Conservation (phyloP, 2,329 filamentous ascomycete genomes). For the Trichophyton equinum region DNA sequence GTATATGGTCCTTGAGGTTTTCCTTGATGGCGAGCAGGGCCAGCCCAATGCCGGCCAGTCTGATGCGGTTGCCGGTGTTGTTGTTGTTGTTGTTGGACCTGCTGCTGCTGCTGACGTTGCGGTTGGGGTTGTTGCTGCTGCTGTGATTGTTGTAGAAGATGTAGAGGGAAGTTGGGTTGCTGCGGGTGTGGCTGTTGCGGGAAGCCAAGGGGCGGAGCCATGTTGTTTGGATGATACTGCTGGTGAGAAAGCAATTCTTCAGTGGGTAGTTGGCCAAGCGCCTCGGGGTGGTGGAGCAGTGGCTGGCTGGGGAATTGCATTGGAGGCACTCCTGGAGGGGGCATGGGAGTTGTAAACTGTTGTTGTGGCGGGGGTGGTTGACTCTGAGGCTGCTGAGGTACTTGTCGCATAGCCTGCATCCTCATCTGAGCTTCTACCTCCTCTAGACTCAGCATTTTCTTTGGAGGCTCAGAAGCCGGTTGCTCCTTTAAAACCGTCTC, state of each 20-base stretch:
- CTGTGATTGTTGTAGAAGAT: slow-evolving; percentile 24
- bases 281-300: slow-evolving; percentile 5
- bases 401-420: slow-evolving; percentile 16
- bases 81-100: slow-evolving; percentile 46
- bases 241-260: slow-evolving; percentile 41
- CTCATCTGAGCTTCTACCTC: slow-evolving; percentile 94
- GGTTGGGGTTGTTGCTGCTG: slow-evolving; percentile 31
- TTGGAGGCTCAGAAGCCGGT: slow-evolving; percentile 29
- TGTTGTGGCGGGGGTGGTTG: slow-evolving; percentile 16
- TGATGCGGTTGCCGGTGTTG: slow-evolving; percentile 53
- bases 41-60: slow-evolving; percentile 26
- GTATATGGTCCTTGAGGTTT: slow-evolving; percentile 24
- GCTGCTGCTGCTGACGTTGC: slow-evolving; percentile 47
- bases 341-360: not conserved
- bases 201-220: slow-evolving; percentile 26
- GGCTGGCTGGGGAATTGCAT: slow-evolving; percentile 11
- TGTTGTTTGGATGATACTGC: slow-evolving; percentile 24
- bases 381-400: slow-evolving; percentile 20
- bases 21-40: slow-evolving; percentile 5
- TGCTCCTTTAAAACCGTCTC: slow-evolving; percentile 3
- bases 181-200: slow-evolving; percentile 31
- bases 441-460: slow-evolving; percentile 88
- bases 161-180: slow-evolving; percentile 18
- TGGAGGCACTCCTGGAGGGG: not conserved
- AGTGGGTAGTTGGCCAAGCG: slow-evolving; percentile 22